These are phyloP conservation scores for Rhodocollybia butyracea DNA, from an alignment of 768 basidiomycete species.

Conservation along the genomic window DNA sequence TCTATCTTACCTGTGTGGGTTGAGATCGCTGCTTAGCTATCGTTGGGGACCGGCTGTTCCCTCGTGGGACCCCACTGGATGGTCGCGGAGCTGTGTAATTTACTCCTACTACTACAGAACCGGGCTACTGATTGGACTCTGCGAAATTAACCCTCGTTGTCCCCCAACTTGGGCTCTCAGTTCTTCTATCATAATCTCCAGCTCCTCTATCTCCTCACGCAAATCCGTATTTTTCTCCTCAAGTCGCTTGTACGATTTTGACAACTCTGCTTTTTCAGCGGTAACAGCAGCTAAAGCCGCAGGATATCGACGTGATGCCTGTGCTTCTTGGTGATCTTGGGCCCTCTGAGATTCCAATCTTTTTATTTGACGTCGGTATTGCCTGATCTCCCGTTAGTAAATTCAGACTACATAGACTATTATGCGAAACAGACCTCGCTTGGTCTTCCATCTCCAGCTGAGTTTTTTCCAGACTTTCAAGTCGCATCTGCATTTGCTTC, in stretches of 20 bases:
- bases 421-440: slow-evolving; percentile 43
- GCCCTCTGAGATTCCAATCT: slow-evolving; percentile 55
- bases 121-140: background rate
- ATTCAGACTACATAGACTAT: background rate
- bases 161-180: slow-evolving; percentile 54
- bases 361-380: slow-evolving; percentile 58
- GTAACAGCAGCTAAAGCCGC: slow-evolving; percentile 22
- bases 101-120: background rate
- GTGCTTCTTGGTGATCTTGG: slow-evolving; percentile 21
- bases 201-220: slow-evolving; percentile 57
- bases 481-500: slow-evolving; percentile 61
- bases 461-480: slow-evolving; percentile 55
- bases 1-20: too few relatives aligned
- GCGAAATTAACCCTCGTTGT: background rate
- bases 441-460: slow-evolving; percentile 54
- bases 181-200: slow-evolving; percentile 68
- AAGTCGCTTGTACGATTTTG: slow-evolving; percentile 49
- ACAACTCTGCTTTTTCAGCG: slow-evolving; percentile 41
- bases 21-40: too few relatives aligned
- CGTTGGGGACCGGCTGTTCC: too few relatives aligned
- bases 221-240: slow-evolving; percentile 56
- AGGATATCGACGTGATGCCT: slow-evolving; percentile 12
- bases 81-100: too few relatives aligned
- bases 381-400: slow-evolving; percentile 31
- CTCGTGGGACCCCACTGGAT: too few relatives aligned